Evolutionary conservation across 176 grass and related monocot species (phyloP).

Genomic region (Bromus sterilis): DNA sequence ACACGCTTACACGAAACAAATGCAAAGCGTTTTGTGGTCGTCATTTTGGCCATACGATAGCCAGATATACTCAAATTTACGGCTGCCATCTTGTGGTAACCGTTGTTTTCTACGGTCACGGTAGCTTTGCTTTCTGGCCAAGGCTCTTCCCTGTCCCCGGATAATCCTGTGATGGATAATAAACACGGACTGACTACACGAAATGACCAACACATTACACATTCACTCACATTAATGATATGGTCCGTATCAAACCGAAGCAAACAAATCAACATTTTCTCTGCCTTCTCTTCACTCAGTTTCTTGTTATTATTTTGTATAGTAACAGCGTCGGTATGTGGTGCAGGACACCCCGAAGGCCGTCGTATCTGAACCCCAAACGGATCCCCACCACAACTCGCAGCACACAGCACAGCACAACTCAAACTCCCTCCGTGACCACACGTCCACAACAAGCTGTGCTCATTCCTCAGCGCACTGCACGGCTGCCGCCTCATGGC

Average conservation of each 20-base stretch:
- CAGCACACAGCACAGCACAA: neutral
- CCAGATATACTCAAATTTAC: neutral
- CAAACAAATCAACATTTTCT: neutral
- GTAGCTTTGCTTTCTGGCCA: neutral
- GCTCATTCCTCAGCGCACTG: neutral
- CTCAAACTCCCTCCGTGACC: neutral
- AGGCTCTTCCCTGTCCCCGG: neutral
- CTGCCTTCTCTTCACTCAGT: neutral
- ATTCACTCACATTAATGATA: neutral
- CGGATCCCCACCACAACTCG: neutral
- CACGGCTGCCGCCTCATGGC: slow-evolving; percentile 8
- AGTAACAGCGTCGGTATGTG: neutral
- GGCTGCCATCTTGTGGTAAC: neutral
- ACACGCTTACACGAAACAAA: neutral
- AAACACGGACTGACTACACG: too few species aligned
- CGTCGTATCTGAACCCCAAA: neutral
- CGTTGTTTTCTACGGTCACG: neutral
- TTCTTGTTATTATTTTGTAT: too few species aligned
- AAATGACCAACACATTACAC: neutral
- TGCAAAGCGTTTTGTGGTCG: neutral
- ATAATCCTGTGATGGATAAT: too few species aligned
- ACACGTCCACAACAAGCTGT: too few species aligned
- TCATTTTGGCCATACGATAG: neutral
- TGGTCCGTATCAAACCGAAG: neutral
- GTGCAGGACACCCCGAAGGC: neutral